These are phyloP conservation scores for Sedum album DNA, from an alignment of 164 flowering plant genomes.

Conservation along the genomic window DNA sequence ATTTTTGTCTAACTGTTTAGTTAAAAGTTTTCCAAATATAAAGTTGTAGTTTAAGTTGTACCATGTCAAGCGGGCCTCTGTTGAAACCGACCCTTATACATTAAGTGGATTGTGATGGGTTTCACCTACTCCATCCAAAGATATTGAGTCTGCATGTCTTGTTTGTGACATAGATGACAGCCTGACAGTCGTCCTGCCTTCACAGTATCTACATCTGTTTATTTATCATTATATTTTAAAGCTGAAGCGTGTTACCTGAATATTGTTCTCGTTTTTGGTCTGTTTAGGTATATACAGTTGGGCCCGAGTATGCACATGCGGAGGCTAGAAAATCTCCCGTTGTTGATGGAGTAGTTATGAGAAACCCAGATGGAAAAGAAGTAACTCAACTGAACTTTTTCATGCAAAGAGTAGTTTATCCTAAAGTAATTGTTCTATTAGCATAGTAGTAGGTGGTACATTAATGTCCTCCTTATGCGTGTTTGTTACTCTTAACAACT, in stretches of 20 bases:
- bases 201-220: too few species aligned
- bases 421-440: neutral
- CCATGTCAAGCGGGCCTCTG: too few species aligned
- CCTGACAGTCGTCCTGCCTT: too few species aligned
- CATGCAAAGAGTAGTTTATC: neutral
- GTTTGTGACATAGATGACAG: too few species aligned
- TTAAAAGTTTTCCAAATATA: neutral
- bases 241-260: neutral
- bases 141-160: too few species aligned
- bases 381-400: conserved; percentile 28
- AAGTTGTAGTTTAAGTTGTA: neutral
- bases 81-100: neutral
- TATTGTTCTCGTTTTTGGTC: conserved; percentile 14
- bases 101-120: neutral
- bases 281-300: too few species aligned
- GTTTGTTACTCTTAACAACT: neutral
- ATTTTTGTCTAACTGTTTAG: neutral
- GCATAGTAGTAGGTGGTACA: neutral
- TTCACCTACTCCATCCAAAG: too few species aligned
- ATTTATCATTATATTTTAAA: neutral
- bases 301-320: conserved; percentile 99
- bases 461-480: neutral
- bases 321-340: conserved; percentile 99
- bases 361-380: too few species aligned
- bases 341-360: too few species aligned